These are phyloP conservation scores for Parastagonospora nodorum DNA, from an alignment of 2,329 filamentous ascomycete species.

Conservation along the genomic window DNA sequence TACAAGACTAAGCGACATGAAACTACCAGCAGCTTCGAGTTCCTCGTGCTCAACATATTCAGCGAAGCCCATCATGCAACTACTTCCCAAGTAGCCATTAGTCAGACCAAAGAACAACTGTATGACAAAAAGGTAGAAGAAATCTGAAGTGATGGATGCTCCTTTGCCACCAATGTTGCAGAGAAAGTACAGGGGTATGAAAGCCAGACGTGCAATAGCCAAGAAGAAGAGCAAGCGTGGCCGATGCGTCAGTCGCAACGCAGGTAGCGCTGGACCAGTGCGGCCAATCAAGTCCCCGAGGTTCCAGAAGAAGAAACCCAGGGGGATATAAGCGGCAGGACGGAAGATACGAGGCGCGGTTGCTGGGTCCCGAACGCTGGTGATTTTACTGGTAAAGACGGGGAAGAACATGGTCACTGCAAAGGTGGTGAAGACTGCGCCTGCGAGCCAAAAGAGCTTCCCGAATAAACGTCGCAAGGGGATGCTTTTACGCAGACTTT, in stretches of 20 bases:
- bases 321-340: conserved; percentile 80
- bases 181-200: conserved; percentile 83
- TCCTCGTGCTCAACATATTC: conserved; percentile 83
- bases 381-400: conserved; percentile 72
- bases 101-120: conserved; percentile 82
- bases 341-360: conserved; percentile 65
- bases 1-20: conserved; percentile 92
- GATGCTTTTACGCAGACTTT: conserved; percentile 52
- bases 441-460: conserved; percentile 79
- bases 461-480: conserved; percentile 69
- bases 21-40: conserved; percentile 85
- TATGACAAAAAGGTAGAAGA: conserved; percentile 84
- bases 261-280: conserved; percentile 65
- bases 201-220: conserved; percentile 67
- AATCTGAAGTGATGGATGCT: conserved; percentile 71
- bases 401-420: conserved; percentile 91
- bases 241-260: conserved; percentile 62
- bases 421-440: conserved; percentile 82
- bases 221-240: conserved; percentile 72
- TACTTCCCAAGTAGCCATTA: conserved; percentile 86
- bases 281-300: conserved; percentile 81
- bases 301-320: conserved; percentile 94
- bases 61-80: conserved; percentile 87
- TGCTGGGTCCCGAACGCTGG: conserved; percentile 48
- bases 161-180: conserved; percentile 85